phyloP scores from a whole-genome alignment of 108 stramenopile species.

The Conticribra weissflogii region DNA sequence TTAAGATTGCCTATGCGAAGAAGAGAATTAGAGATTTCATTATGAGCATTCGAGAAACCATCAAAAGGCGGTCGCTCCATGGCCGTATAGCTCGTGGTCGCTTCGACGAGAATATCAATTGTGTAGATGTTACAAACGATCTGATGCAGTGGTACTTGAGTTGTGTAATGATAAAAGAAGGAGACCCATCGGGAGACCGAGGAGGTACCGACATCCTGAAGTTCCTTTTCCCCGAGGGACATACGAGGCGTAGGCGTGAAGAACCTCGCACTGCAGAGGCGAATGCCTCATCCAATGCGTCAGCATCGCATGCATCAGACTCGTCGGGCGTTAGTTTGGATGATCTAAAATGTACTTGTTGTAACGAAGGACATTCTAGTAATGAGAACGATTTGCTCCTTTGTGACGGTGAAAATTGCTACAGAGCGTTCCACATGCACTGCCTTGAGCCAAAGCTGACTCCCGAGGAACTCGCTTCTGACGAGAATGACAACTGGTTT shows the following conservation, averaged over 20 bases:
- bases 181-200: background rate
- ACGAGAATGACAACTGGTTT: conserved; percentile 80
- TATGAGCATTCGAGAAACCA: conserved; percentile 45
- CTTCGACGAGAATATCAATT: conserved; percentile 4
- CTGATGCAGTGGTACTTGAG: conserved; percentile 44
- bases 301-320: conserved; percentile 16
- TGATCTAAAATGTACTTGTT: conserved; percentile 73
- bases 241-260: conserved; percentile 21
- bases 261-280: conserved; percentile 47
- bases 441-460: conserved; percentile 69
- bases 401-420: conserved; percentile 70
- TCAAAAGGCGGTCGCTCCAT: conserved; percentile 17
- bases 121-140: conserved; percentile 23
- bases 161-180: background rate
- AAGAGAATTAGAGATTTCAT: conserved; percentile 57
- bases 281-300: conserved; percentile 10
- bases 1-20: conserved; percentile 55
- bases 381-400: conserved; percentile 65
- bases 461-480: conserved; percentile 50
- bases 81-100: background rate
- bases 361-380: conserved; percentile 51
- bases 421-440: conserved; percentile 83
- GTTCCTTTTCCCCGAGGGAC: conserved; percentile 51
- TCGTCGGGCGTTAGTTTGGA: conserved; percentile 68
- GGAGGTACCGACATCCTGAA: background rate